Evolutionary conservation across 495 filamentous ascomycete species (phyloP).

Genomic region (Aspergillus heteromorphus): DNA sequence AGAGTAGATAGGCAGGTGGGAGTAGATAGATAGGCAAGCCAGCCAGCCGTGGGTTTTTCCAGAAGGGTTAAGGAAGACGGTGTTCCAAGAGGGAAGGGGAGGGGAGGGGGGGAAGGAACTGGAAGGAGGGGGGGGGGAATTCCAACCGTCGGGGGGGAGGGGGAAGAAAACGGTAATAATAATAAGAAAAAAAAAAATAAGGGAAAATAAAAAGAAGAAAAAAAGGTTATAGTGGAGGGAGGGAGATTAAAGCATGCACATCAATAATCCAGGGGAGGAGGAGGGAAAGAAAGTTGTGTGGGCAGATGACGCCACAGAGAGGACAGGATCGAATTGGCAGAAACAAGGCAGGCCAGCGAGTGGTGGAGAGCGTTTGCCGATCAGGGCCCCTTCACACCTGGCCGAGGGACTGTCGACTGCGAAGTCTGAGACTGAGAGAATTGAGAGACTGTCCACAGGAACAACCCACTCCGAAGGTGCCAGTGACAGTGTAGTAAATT

Average conservation of each 20-base stretch:
- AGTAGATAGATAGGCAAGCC: too few species aligned
- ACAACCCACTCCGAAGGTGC: background rate
- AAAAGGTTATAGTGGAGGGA: background rate
- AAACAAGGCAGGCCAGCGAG: slow-evolving; percentile 3
- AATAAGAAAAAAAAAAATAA: slow-evolving; percentile 5
- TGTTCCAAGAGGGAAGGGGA: background rate
- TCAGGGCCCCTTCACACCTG: slow-evolving; percentile 4
- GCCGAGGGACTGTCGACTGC: too few species aligned
- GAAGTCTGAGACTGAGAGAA: too few species aligned
- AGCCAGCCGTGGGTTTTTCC: background rate
- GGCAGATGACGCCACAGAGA: background rate
- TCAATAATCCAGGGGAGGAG: background rate
- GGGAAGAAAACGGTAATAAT: slow-evolving; percentile 1
- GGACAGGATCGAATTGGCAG: background rate
- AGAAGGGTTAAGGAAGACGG: slow-evolving; percentile 2
- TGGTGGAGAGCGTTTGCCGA: slow-evolving; percentile 15
- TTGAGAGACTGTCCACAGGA: slow-evolving; percentile 16
- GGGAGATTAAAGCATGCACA: too few species aligned
- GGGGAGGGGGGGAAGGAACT: background rate
- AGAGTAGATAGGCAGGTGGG: background rate
- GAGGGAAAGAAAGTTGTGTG: background rate
- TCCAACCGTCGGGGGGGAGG: slow-evolving; percentile 3
- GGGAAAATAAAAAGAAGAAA: slow-evolving; percentile 1
- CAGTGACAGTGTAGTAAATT: too few species aligned
- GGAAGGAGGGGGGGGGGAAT: background rate